These are phyloP conservation scores for Thielaviopsis euricoi DNA, from an alignment of 2,329 filamentous ascomycete species.

Conservation along the genomic window DNA sequence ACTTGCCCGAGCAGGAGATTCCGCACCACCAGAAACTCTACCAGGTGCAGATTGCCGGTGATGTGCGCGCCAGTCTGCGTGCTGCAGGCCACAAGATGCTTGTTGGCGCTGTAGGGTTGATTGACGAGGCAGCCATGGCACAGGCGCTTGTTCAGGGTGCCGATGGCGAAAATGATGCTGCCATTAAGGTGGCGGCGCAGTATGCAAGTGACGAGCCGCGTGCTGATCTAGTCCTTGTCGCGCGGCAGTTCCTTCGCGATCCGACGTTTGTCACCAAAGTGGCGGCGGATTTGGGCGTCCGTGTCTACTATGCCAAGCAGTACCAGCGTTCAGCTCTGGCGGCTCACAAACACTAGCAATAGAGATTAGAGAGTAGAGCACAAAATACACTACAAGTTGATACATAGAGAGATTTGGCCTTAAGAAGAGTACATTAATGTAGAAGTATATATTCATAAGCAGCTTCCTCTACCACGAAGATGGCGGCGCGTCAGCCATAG, in stretches of 20 bases:
- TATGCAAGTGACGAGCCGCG: slow-evolving; percentile 22
- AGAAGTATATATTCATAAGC: not conserved
- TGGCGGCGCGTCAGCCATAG: slow-evolving; percentile 31
- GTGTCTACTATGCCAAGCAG: slow-evolving; percentile 58
- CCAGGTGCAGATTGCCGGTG: slow-evolving; percentile 57
- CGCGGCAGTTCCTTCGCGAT: slow-evolving; percentile 65
- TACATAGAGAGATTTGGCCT: not conserved
- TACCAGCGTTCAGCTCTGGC: slow-evolving; percentile 25
- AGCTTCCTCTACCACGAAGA: not conserved
- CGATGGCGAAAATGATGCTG: slow-evolving; percentile 17
- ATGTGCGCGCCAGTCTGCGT: slow-evolving; percentile 49
- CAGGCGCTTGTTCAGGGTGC: slow-evolving; percentile 35
- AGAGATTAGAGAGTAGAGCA: not conserved
- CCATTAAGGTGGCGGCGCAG: slow-evolving; percentile 26
- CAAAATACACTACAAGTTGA: not conserved
- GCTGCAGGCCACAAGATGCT: slow-evolving; percentile 34
- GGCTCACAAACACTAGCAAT: slow-evolving; percentile 1
- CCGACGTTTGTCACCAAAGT: slow-evolving; percentile 60
- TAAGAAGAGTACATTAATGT: not conserved
- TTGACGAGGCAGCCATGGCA: slow-evolving; percentile 53
- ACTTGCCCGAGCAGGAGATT: slow-evolving; percentile 45
- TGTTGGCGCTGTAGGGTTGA: slow-evolving; percentile 59
- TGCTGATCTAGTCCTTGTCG: slow-evolving; percentile 58
- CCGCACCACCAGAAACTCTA: slow-evolving; percentile 46
- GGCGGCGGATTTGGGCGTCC: slow-evolving; percentile 55